Evolutionary conservation across 2,329 filamentous ascomycete genomes (phyloP), one percentile per base, ranked within the genome.

Genomic region (Aspergillus persii): DNA sequence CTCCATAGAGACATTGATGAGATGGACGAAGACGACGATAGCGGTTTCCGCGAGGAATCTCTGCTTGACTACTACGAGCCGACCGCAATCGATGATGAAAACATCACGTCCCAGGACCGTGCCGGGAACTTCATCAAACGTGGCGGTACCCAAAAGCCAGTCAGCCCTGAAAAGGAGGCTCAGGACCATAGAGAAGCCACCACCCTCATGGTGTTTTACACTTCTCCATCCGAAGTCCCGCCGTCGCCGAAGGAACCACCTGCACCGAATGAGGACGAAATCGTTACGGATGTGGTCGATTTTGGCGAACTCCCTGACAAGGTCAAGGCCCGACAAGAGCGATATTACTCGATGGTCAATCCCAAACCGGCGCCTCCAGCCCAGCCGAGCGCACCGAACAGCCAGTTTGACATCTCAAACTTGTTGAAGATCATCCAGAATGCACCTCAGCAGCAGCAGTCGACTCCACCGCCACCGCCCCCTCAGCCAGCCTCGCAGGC

Each of bases 21-120:
- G 50, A 74, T 84, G 9, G 81, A 85, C 48, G 85, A 87, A 29
- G 85, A 87, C 11, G 86, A 88, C 30, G 84, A 86, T 11, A 74
- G 77, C 31, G 76, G 76, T 7, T 67, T 75, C 26, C 75, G 77
- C 2, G 80, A 81, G 54, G 76, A 76, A 41, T 71, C 69, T 18
- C 63, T 77, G 51, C 63, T 71, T 50, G 69, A 74, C 49, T 80
- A 77, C 61, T 63, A 58, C 39, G 57, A 53, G 39, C 68, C 71
- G 4, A 70, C 70, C 33, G 78, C 70, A 62, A 75, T 80, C 55
- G 76, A 80, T 55, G 74, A 76, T 55, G 70, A 60, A 39, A 67
- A 67, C 3, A 69, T 80, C 51, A 66, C 71, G 33, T 60, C 65
- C 4, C 70, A 74, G 5, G 74, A 77, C 47, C 70, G 69, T 11